Evolutionary conservation across 306 rosid genomes (phyloP).

Genomic region (Dryas drummondii): DNA sequence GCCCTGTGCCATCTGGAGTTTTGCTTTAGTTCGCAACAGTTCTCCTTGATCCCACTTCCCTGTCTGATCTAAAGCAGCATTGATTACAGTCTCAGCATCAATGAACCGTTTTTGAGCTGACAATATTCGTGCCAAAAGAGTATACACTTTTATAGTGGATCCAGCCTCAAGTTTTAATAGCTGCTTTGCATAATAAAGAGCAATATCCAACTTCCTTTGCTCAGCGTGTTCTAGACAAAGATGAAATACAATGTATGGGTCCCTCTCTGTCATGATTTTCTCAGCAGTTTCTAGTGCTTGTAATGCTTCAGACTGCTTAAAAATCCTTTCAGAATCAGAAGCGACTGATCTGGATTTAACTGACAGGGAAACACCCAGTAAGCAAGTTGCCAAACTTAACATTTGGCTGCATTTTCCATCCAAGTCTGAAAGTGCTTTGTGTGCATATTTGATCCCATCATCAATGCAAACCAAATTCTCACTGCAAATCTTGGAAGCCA

Average conservation of each 20-base stretch:
- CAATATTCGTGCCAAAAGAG: conserved; percentile 72
- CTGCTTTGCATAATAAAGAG: conserved; percentile 65
- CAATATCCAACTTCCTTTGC: conserved; percentile 68
- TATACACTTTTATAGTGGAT: conserved; percentile 46
- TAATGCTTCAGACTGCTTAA: conserved; percentile 66
- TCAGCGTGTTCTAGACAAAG: conserved; percentile 90
- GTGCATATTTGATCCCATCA: conserved; percentile 59
- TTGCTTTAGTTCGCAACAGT: conserved; percentile 77
- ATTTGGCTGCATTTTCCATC: conserved; percentile 58
- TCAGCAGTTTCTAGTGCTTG: conserved; percentile 54
- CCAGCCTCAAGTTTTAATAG: conserved; percentile 75
- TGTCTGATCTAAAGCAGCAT: conserved; percentile 82
- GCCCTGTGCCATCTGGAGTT: conserved; percentile 76
- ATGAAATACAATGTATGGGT: conserved; percentile 62
- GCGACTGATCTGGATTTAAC: conserved; percentile 49
- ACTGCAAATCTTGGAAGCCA: conserved; percentile 84
- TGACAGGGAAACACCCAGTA: conserved; percentile 67
- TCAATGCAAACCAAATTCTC: conserved; percentile 50
- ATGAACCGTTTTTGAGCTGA: conserved; percentile 70
- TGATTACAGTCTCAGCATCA: conserved; percentile 77
- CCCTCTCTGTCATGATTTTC: conserved; percentile 52
- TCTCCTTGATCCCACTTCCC: conserved; percentile 94
- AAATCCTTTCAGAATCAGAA: conserved; percentile 67
- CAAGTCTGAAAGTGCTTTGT: conserved; percentile 52
- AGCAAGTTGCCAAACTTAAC: conserved; percentile 58